Evolutionary conservation across 192 early-diverging fungal genomes (phyloP), one percentile per base, ranked within the genome.

Genomic region (Entrophospora sp.): DNA sequence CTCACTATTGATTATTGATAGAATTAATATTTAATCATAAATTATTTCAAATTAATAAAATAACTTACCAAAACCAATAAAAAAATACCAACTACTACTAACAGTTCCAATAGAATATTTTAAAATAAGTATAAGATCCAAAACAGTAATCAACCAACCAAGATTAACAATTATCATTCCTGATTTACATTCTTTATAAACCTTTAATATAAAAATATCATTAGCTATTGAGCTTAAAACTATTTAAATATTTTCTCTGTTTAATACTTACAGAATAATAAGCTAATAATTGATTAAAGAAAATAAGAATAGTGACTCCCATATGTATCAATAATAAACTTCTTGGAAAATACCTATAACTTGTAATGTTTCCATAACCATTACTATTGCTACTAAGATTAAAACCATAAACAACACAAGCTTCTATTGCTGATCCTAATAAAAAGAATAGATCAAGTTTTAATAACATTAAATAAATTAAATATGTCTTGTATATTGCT

Each of bases 381-480:
- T n/a, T n/a, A n/a, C n/a, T n/a, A n/a, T 40, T 14, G 16, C 0
- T 8, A 16, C 2, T 9, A 6, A 43, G 25, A 30, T 45, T 27
- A 2, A 32, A 8, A 13, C n/a, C 24, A 31, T 83, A 81, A 14
- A 90, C 71, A 9, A 80, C 69, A 20, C 85, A 67, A 58, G 80
- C 84, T 62, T 91, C 88, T 18, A 87, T 73, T 13, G 82, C 79
- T 64, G 89, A 91, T 16, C 82, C 82, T 8, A 91, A 53, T 55
- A 91, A 90, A 73, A 93, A 93, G 74, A 91, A 92, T 1, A 91
- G 71, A 32, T 91, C 91, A n/a, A 92, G 64, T 70, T 93, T 93
- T 35, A 93, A 73, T 25, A 93, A 72, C 55, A 90, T 73, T 61
- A 93, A 61, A 64, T 90, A 89, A 55, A 93, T 83, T 61, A 92